Base-by-base conservation (phyloP, 2,329 filamentous ascomycete genomes). In the Cercospora citrullina region DNA sequence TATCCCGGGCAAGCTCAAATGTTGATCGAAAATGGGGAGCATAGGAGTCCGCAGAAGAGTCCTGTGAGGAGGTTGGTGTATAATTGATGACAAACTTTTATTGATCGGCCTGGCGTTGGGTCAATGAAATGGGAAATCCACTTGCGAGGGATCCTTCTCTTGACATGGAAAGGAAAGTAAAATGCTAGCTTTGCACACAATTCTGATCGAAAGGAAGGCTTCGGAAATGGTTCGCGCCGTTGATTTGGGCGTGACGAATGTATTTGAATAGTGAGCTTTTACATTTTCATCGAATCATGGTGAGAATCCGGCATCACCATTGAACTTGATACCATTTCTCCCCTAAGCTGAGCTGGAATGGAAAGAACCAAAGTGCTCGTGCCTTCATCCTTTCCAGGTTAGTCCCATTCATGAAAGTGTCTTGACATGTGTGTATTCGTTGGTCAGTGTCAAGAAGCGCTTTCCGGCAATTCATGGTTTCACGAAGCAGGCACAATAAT, bases 11-110 rank as follows among this genome's bases (percentile, higher is more conserved):
- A 58, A 33, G 30, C 16, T 26, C 48, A 64, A 4, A 30, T 62
- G 31, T 67, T 72, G 69, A 76, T 78, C 62, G 76, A 79, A 68
- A 76, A 77, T 63, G 76, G 78, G 18, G 76, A 75, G 23, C 60
- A 73, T 6, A 30, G 62, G 9, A 64, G 62, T 58, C 62, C 62
- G 8, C 62, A 64, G 21, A 57, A 51, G 51, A 78, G 77, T 72
- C 78, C 77, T 6, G 75, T 77, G 31, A 74, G 76, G 68, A 69
- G 75, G 63, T 51, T 79, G 51, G 72, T 73, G 58, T 79, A 76
- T 60, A 70, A 75, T 71, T 75, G 31, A 62, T 53, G 18, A 28
- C 18, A 1, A 14, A 2, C 16, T 55, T 1, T 8, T 26, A 12
- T 21, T 53, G 10, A 42, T 8, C 36, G 36, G 36, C 36, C 36